Conservation (phyloP, 805 yeast species). For the Babjeviella inositovora region DNA sequence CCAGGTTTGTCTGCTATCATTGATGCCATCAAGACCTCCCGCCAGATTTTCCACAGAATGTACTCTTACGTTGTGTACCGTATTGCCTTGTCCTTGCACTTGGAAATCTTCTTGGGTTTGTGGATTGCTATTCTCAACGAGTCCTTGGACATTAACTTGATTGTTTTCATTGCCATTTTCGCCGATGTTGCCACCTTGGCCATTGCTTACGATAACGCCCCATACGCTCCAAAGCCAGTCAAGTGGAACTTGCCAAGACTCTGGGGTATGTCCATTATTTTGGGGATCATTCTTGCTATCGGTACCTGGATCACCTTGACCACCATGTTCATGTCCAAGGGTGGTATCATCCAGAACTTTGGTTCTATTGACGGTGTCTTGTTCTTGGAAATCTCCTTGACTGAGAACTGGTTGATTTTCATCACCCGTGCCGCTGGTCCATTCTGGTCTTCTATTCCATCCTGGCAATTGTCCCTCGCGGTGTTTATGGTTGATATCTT, state of each 20-base stretch:
- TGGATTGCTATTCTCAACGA: constrained; percentile 91
- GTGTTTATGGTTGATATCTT: constrained; percentile 79
- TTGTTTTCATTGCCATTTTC: constrained; percentile 92
- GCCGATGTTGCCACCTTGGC: constrained; percentile 97
- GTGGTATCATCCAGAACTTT: constrained; percentile 93
- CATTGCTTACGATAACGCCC: constrained; percentile 96
- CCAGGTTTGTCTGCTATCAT: constrained; percentile 92
- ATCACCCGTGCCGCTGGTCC: constrained; percentile 96
- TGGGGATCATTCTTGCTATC: constrained; percentile 75
- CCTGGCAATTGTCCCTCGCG: constrained; percentile 95
- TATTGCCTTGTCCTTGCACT: constrained; percentile 88
- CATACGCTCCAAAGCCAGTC: constrained; percentile 83
- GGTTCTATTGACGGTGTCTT: constrained; percentile 89
- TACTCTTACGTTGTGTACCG: constrained; percentile 96
- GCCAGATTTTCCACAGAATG: constrained; percentile 99
- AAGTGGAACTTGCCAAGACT: constrained; percentile 95
- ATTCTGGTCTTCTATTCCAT: constrained; percentile 93
- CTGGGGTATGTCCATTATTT: constrained; percentile 89
- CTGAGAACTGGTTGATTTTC: constrained; percentile 97
- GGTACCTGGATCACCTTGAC: constrained; percentile 94
- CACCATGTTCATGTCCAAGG: constrained; percentile 79
- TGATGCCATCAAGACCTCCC: constrained; percentile 87
- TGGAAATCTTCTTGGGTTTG: constrained; percentile 87
- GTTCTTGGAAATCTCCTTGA: constrained; percentile 85
- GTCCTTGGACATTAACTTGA: constrained; percentile 76